A percentile compares a stretch with the other conserved stretches of the same genome.
These are phyloP conservation scores for Chaetomium globosum DNA, from an alignment of 2,329 filamentous ascomycete species.

Conservation along the genomic window DNA sequence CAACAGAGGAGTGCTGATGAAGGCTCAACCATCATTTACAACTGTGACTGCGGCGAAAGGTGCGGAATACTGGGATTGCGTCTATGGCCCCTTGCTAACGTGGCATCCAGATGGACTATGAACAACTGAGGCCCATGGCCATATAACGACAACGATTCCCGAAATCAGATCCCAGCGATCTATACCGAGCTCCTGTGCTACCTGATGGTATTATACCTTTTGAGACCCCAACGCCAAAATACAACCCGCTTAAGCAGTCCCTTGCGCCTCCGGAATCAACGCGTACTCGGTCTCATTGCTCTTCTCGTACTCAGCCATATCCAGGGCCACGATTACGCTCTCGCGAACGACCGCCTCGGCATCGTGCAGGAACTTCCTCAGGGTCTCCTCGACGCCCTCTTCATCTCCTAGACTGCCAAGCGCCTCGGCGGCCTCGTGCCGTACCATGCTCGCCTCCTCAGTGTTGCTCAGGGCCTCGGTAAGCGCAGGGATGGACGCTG, in stretches of 20 bases:
- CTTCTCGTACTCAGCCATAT: constrained; percentile 98
- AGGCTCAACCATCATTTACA: constrained; percentile 89
- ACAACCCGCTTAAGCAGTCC: constrained; percentile 41
- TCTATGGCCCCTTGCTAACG: constrained; percentile 25
- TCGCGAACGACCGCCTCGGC: constrained; percentile 91
- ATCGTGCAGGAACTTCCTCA: constrained; percentile 84
- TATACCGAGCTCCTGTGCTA: constrained; percentile 13
- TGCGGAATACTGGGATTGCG: constrained; percentile 48
- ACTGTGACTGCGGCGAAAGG: constrained; percentile 84
- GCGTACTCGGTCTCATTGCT: constrained; percentile 89
- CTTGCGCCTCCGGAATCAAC: constrained; percentile 69
- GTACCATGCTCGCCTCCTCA: constrained; percentile 90
- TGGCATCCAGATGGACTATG: constrained; percentile 33
- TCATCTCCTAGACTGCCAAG: constrained; percentile 92
- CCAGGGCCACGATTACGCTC: constrained; percentile 90
- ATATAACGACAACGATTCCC: constrained; percentile 13
- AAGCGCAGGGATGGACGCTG: constrained; percentile 91
- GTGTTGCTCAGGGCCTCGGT: constrained; percentile 75
- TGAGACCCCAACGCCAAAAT: constrained; percentile 30
- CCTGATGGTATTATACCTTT: constrained; percentile 21
- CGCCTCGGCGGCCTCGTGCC: constrained; percentile 95
- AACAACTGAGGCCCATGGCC: constrained; percentile 35
- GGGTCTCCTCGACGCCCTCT: constrained; percentile 82
- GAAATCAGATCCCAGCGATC: constrained; percentile 19
- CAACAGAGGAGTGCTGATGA: constrained; percentile 93